Conservation (phyloP, 192 early-diverging fungal genomes). For the Coemansia sp. region DNA sequence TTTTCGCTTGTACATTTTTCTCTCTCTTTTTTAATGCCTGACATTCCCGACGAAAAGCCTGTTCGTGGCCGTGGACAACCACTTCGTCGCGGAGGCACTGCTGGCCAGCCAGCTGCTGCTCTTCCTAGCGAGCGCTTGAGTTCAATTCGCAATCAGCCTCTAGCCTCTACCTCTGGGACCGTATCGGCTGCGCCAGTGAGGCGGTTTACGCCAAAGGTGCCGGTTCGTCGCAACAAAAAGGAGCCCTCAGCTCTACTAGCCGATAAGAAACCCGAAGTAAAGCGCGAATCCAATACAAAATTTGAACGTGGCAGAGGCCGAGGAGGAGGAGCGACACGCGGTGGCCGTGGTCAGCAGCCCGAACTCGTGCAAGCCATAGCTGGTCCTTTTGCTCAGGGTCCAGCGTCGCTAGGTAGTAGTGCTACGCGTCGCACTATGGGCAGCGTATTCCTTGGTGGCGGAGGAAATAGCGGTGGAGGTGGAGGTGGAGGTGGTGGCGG, state of each 20-base stretch:
- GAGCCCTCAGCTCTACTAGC: conserved; percentile 17
- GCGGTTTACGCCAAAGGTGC: conserved; percentile 32
- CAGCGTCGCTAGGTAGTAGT: conserved; percentile 19
- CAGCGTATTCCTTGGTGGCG: background rate
- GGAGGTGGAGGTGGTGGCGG: background rate
- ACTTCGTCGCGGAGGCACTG: background rate
- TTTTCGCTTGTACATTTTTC: background rate
- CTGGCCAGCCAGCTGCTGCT: conserved; percentile 1
- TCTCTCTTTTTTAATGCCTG: background rate
- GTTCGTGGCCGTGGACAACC: conserved; percentile 18
- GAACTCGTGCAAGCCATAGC: conserved; percentile 27
- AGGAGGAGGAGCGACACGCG: conserved; percentile 8
- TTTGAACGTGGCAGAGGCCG: conserved; percentile 4
- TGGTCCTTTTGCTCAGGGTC: conserved; percentile 49
- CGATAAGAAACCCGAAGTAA: background rate
- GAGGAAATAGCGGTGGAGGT: background rate
- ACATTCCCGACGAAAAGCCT: conserved; percentile 27
- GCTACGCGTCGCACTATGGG: background rate
- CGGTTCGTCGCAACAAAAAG: conserved; percentile 28
- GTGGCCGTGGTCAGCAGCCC: conserved; percentile 1
- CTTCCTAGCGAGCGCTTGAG: conserved; percentile 19
- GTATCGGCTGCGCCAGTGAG: background rate
- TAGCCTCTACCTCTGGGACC: background rate
- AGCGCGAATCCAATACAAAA: background rate
- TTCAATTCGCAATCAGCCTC: conserved; percentile 13